Percentiles rank a stretch among this genome's conserved stretches.
These are phyloP conservation scores for Phyllosticta capitalensis DNA, from an alignment of 2,329 filamentous ascomycete genomes.

Conservation along the genomic window DNA sequence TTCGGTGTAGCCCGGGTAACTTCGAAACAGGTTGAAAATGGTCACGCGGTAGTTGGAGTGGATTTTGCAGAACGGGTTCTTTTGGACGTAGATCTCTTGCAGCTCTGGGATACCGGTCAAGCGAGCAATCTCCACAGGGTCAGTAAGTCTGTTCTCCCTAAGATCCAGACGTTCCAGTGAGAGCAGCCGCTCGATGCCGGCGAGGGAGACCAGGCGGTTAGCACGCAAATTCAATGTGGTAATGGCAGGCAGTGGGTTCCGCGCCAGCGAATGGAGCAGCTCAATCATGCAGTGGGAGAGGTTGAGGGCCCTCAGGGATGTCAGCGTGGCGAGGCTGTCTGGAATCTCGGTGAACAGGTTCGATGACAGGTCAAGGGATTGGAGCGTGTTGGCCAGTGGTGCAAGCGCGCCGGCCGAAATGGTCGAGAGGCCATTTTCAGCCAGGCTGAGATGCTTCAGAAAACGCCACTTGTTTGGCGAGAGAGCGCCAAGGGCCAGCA, in stretches of 20 bases:
- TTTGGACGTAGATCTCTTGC: constrained; percentile 82
- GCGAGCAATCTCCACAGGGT: constrained; percentile 81
- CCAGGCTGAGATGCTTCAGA: constrained; percentile 78
- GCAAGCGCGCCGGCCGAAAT: constrained; percentile 66
- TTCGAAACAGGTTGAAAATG: constrained; percentile 93
- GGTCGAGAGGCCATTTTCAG: constrained; percentile 81
- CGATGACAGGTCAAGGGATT: constrained; percentile 83
- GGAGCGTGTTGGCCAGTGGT: constrained; percentile 77
- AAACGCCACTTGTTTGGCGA: constrained; percentile 91
- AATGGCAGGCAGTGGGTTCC: constrained; percentile 83
- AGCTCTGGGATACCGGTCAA: constrained; percentile 87
- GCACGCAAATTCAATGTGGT: constrained; percentile 83
- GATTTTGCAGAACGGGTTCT: constrained; percentile 84
- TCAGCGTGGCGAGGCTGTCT: constrained; percentile 76
- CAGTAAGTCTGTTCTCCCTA: constrained; percentile 81
- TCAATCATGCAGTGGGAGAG: constrained; percentile 97
- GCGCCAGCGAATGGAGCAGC: constrained; percentile 75
- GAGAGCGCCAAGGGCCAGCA: constrained; percentile 61
- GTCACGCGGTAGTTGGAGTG: constrained; percentile 76
- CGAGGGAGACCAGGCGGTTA: constrained; percentile 78
- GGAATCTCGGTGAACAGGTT: constrained; percentile 94
- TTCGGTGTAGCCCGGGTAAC: constrained; percentile 78
- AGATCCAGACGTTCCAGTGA: constrained; percentile 86
- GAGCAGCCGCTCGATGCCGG: constrained; percentile 78
- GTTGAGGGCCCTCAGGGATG: constrained; percentile 83